Percentiles rank a stretch among this genome's conserved stretches.
Evolutionary conservation across 176 grass and related monocot genomes (phyloP).

Genomic region (Oryza coarctata): DNA sequence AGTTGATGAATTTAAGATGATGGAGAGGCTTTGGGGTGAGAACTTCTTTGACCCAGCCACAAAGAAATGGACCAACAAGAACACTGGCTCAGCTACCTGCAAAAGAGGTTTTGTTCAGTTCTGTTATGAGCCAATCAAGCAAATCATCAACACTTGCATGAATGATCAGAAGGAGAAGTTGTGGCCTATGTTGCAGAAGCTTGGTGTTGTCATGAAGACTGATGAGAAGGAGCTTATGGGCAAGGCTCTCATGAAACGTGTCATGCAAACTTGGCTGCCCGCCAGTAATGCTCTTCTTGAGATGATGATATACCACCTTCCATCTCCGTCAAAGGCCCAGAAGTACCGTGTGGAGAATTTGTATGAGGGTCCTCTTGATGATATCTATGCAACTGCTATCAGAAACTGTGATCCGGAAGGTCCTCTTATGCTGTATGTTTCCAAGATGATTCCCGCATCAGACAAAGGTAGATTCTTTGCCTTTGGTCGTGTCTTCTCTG

Average conservation of each 20-base stretch:
- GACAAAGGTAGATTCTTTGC: slow-evolving; percentile 89
- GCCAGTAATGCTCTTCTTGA: slow-evolving; percentile 72
- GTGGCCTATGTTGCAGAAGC: slow-evolving; percentile 88
- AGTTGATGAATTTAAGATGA: slow-evolving; percentile 81
- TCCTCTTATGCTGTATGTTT: slow-evolving; percentile 87
- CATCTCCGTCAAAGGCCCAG: slow-evolving; percentile 63
- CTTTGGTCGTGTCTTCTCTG: slow-evolving; percentile 73
- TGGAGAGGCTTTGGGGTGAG: slow-evolving; percentile 94
- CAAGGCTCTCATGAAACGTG: slow-evolving; percentile 85
- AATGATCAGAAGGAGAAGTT: slow-evolving; percentile 83
- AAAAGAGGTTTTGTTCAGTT: slow-evolving; percentile 91
- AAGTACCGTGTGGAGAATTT: slow-evolving; percentile 85
- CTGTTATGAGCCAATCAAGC: slow-evolving; percentile 82
- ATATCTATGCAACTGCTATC: slow-evolving; percentile 72
- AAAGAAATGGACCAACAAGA: slow-evolving; percentile 80
- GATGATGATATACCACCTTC: slow-evolving; percentile 89
- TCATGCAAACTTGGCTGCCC: slow-evolving; percentile 88
- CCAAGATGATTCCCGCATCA: slow-evolving; percentile 94
- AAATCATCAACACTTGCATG: slow-evolving; percentile 82
- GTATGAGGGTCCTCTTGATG: slow-evolving; percentile 77
- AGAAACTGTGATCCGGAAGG: slow-evolving; percentile 88
- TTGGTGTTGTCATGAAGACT: slow-evolving; percentile 65
- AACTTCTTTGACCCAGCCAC: slow-evolving; percentile 81
- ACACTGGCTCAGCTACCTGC: slow-evolving; percentile 57
- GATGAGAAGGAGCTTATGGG: slow-evolving; percentile 75